A percentile compares a stretch with the other conserved stretches of the same genome.
phyloP scores from a whole-genome alignment of 2,329 filamentous ascomycete species.

The Aspergillus ochraceoroseus region DNA sequence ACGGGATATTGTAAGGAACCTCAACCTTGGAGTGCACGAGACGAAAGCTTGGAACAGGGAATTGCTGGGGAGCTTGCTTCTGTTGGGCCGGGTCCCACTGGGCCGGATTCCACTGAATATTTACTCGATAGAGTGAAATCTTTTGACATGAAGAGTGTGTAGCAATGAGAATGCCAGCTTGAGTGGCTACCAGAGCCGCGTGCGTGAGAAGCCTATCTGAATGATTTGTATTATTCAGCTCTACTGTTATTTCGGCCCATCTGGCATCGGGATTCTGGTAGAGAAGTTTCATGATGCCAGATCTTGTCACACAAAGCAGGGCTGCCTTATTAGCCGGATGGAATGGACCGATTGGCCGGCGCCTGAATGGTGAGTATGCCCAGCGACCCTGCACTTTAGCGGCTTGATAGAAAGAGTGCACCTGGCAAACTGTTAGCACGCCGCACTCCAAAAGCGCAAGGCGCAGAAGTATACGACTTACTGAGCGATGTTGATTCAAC shows the following conservation, averaged over 20 bases:
- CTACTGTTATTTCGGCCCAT: constrained; percentile 67
- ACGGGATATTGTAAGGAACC: constrained; percentile 31
- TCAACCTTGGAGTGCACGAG: constrained; percentile 38
- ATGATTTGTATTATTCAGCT: constrained; percentile 67
- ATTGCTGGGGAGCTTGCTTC: constrained; percentile 28
- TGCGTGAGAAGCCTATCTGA: constrained; percentile 75
- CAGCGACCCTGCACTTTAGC: constrained; percentile 61
- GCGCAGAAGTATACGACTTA: too few species aligned
- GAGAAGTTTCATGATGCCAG: constrained; percentile 68
- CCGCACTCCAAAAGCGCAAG: background rate
- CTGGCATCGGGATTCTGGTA: constrained; percentile 69
- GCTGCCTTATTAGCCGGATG: constrained; percentile 66
- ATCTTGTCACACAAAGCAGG: constrained; percentile 69
- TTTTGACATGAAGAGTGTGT: constrained; percentile 57
- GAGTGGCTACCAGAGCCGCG: constrained; percentile 69
- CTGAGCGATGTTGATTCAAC: constrained; percentile 59
- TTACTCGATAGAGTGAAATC: constrained; percentile 67
- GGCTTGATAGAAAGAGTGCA: constrained; percentile 53
- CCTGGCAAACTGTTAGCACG: constrained; percentile 25
- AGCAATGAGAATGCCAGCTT: constrained; percentile 48
- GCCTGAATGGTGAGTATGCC: constrained; percentile 62
- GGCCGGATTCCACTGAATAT: constrained; percentile 66
- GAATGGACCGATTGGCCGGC: constrained; percentile 64
- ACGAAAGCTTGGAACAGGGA: constrained; percentile 37
- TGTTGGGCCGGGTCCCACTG: constrained; percentile 49